A percentile compares a stretch with the other conserved stretches of the same genome.
phyloP scores from a whole-genome alignment of 176 grass and related monocot genomes.

The barley (Hordeum vulgare) region MorexV3_pseudomolecules_assembly NC_058520.1:575241570-575242069 shows the following conservation, averaged over 20 bases:
- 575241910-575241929: neutral
- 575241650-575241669: no score
- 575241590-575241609: no score
- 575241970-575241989: neutral
- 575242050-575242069: neutral
- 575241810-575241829: neutral
- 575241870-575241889: neutral
- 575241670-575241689: no score
- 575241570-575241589: no score
- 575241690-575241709: neutral
- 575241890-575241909: neutral
- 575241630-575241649: no score
- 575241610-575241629: no score
- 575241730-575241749: neutral
- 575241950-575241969: no score
- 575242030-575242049: neutral
- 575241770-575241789: neutral
- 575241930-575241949: no score
- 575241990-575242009: neutral
- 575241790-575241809: neutral
- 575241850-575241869: neutral
- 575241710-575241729: neutral
- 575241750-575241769: neutral
- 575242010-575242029: neutral
- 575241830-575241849: neutral